Conservation (phyloP, 2,329 filamentous ascomycete genomes). For the Beauveria sp. region DNA sequence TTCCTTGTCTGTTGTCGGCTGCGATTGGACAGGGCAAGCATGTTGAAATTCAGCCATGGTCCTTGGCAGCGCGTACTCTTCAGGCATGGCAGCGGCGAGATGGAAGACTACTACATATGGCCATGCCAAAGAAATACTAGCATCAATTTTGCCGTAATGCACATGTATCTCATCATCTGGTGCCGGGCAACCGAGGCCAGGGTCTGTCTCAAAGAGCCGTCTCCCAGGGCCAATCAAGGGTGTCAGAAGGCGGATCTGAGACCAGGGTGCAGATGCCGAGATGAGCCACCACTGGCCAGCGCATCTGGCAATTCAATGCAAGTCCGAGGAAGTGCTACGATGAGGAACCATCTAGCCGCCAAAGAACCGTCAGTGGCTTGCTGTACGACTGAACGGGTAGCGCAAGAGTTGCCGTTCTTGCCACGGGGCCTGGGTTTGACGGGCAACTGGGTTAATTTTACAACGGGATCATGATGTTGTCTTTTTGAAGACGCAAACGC, state of each 20-base stretch:
- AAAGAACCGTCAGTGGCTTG: background rate
- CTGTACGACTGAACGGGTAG: background rate
- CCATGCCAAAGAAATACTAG: background rate
- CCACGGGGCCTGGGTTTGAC: background rate
- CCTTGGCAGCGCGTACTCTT: slow-evolving; percentile 7
- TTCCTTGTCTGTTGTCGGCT: background rate
- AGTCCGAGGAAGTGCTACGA: background rate
- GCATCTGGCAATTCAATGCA: background rate
- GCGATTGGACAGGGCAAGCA: background rate
- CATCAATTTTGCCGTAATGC: background rate
- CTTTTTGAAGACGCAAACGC: no score
- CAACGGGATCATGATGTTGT: no score
- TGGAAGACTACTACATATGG: background rate
- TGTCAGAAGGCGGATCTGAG: background rate
- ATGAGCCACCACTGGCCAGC: background rate
- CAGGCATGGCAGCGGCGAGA: background rate
- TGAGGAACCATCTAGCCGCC: background rate
- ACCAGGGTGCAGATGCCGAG: background rate
- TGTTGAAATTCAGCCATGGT: background rate
- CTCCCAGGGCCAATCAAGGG: background rate
- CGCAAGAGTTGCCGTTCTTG: background rate
- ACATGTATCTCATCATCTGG: background rate
- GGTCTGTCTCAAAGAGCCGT: background rate
- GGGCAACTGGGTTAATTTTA: background rate
- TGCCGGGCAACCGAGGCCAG: background rate